Base-by-base conservation (phyloP, 2,329 filamentous ascomycete genomes). In the Zymoseptoria passerinii region DNA sequence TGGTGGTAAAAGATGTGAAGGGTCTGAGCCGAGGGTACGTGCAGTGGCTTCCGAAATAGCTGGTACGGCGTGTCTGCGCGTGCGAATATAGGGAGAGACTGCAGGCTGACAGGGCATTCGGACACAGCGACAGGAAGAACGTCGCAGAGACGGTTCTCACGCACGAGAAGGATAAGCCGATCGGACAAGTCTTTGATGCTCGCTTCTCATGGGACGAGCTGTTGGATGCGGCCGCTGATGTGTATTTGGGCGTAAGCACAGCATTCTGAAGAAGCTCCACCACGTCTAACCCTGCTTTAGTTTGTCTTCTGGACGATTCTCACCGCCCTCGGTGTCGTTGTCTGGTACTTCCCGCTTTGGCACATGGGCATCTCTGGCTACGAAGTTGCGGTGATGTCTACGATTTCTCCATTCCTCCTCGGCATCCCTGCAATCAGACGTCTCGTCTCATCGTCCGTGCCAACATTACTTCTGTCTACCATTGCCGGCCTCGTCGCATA, bases 291-390 rank as follows among this genome's bases (percentile, higher is more conserved):
- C 59, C 65, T 40, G 10, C 10, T 53, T 40, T 69, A 92, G 87
- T 97, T 92, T 71, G 84, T 94, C 57, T 97, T 97, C 75, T 99
- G 94, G 94, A 91, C 92, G 8, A 88, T 92, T 71, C 78, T 96
- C 64, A 99, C 94, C 59, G 90, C 90, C 61, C 80, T 99, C 55
- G 92, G 90, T 27, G 80, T 99, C 50, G 80, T 89, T 49, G 88
- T 99, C 50, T 99, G 94, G 94, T 99, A 95, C 74, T 99, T 99
- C 72, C 94, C 94, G 13, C 83, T 99, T 9, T 99, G 94, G 94
- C 85, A 96, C 73, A 99, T 99, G 94, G 94, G 94, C 28, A 95
- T 99, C 61, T 97, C 92, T 3, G 94, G 94, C 62, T 99, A 94
- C 71, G 94, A 99, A 75, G 87, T 86, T 50, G 80, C 95, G 65